Evolutionary conservation across 768 basidiomycete species (phyloP).

Genomic region (Dendrothele bispora): DNA sequence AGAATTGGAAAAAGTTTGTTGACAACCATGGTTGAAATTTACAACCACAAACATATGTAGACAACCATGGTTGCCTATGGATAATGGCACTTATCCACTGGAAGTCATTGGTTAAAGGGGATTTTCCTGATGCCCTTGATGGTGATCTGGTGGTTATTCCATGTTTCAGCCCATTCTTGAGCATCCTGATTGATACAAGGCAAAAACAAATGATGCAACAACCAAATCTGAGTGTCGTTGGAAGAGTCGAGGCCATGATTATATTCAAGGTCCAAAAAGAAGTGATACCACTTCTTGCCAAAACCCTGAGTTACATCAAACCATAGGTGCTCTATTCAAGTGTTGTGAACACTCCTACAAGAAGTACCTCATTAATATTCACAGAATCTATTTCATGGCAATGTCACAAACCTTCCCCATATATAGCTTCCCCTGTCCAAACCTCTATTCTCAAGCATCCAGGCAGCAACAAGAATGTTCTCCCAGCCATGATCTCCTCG

Average conservation of each 20-base stretch:
- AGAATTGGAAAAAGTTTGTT: too few species aligned
- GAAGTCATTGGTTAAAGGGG: too few species aligned
- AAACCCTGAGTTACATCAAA: constrained; percentile 21
- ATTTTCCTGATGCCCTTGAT: too few species aligned
- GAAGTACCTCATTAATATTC: not conserved
- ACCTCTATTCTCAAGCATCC: not conserved
- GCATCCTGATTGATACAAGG: constrained; percentile 17
- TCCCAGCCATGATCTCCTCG: not conserved
- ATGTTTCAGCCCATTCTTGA: constrained; percentile 17
- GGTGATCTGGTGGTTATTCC: constrained; percentile 31
- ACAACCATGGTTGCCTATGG: too few species aligned
- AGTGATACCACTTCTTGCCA: constrained; percentile 24
- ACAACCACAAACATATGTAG: too few species aligned
- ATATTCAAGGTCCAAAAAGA: constrained; percentile 22
- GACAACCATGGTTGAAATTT: too few species aligned
- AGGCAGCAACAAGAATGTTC: not conserved
- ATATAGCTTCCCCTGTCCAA: not conserved
- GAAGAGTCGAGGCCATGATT: constrained; percentile 14
- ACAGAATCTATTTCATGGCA: not conserved
- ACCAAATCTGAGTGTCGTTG: constrained; percentile 21
- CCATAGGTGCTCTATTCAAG: constrained; percentile 26
- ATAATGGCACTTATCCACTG: too few species aligned
- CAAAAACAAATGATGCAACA: constrained; percentile 25
- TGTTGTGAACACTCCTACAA: constrained; percentile 24
- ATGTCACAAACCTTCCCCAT: not conserved